Percentiles rank a stretch among this genome's conserved stretches.
Evolutionary conservation across 2,329 filamentous ascomycete species (phyloP).

Genomic region (Cephalotrichum gorgonifer): DNA sequence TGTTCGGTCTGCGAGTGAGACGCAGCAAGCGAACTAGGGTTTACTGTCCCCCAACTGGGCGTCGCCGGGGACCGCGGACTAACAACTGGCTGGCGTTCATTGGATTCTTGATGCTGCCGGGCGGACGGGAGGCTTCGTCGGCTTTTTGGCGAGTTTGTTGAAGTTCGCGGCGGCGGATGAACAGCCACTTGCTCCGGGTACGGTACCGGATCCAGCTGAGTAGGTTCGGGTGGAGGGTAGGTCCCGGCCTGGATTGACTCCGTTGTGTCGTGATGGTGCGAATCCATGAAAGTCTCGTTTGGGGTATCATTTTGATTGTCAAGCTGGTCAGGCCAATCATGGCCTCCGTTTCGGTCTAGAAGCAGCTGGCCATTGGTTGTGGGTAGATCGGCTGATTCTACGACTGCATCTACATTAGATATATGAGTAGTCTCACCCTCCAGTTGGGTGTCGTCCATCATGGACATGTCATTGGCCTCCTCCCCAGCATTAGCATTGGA

Average conservation of each 20-base stretch:
- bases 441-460: not conserved
- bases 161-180: not conserved
- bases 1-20: not conserved
- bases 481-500: not conserved
- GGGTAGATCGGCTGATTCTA: not conserved
- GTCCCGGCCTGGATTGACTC: constrained; percentile 7
- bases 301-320: not conserved
- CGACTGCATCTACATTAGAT: not conserved
- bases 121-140: not conserved
- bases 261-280: constrained; percentile 10
- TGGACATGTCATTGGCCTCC: not conserved
- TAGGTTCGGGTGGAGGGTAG: not conserved
- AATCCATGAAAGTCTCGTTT: not conserved
- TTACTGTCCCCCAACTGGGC: not conserved
- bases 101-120: not conserved
- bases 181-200: not conserved
- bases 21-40: not conserved
- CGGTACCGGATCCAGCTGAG: not conserved
- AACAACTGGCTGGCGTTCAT: not conserved
- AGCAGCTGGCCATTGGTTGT: not conserved
- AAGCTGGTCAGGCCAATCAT: not conserved
- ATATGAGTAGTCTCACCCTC: not conserved
- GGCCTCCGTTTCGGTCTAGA: not conserved
- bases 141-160: not conserved
- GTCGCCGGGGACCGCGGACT: not conserved